Base-by-base conservation (phyloP, 352 stramenopile genomes). In the Globisporangium radiosum region DNA sequence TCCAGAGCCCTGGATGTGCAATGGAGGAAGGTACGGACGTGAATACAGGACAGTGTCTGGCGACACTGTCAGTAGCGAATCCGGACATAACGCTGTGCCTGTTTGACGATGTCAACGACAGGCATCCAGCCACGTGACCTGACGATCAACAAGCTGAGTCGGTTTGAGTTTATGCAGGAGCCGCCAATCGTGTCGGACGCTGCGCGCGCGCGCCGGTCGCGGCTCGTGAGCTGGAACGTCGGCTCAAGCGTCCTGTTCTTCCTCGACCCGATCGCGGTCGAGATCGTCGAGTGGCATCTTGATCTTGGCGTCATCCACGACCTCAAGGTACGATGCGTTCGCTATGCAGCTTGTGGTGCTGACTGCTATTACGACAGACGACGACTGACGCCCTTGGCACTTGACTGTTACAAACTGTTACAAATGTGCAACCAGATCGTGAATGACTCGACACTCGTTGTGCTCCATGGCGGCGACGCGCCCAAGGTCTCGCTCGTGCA, bases 201-300 rank as follows among this genome's bases (percentile, higher is more conserved):
- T 17, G 59, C 74, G 6, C 69, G 71, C 55, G 55, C 71, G 7
- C 71, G 75, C 17, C 70, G 60, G 19, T 77, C 83, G 52, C 70
- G 90, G 11, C 70, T 95, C 2, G 71, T 92, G 19, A 95, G 86
- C 57, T 95, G 86, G 86, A 90, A 88, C 33, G 49, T 84, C 11
- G 85, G 85, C 19, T 87, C 82, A 13, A 91, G 81, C 38, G 82
- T 91, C 7, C 44, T 95, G 3, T 92, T 95, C 60, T 88, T 95
- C 50, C 58, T 95, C 15, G 84, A 95, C 43, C 86, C 86, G 3
- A 80, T 87, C 50, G 79, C 76, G 0, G 83, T 94, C 3, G 83
- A 95, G 64, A 90, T 95, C 40, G 79, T 92, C 6, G 86, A 95
- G 56, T 94, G 86, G 82, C 86, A 95, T 63, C 60, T 95, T 38